Conservation (phyloP, 768 basidiomycete species). For the Gymnopilus junonius region DNA sequence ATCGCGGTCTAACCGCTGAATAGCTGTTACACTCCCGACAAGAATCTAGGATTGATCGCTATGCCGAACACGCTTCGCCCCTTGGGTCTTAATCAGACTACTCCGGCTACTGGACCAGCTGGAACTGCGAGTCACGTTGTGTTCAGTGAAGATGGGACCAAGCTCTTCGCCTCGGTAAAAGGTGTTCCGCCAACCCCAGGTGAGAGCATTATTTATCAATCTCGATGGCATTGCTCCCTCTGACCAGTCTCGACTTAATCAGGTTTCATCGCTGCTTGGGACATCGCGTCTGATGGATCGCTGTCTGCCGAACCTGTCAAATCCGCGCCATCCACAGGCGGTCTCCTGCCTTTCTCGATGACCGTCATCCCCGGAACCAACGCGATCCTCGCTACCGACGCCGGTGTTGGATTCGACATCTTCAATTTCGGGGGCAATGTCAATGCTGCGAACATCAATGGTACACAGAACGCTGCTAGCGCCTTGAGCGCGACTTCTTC, state of each 20-base stretch:
- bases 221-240: too few relatives aligned
- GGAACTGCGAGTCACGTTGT: constrained; percentile 47
- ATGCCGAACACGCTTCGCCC: constrained; percentile 46
- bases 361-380: constrained; percentile 36
- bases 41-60: constrained; percentile 40
- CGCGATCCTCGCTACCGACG: constrained; percentile 43
- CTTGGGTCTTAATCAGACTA: constrained; percentile 51
- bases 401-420: constrained; percentile 43
- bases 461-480: neutral
- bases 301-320: constrained; percentile 44
- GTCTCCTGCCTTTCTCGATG: constrained; percentile 55
- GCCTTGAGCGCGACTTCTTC: constrained; percentile 30
- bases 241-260: too few relatives aligned
- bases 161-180: constrained; percentile 52
- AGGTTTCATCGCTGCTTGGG: constrained; percentile 56
- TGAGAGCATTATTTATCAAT: too few relatives aligned
- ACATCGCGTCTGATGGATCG: constrained; percentile 44
- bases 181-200: too few relatives aligned
- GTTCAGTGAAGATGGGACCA: constrained; percentile 47
- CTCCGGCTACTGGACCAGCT: constrained; percentile 51
- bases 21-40: constrained; percentile 50
- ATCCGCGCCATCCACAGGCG: constrained; percentile 37
- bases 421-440: constrained; percentile 30
- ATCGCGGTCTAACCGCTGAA: too few relatives aligned
- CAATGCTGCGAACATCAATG: neutral